Percentiles rank a stretch among this genome's conserved stretches.
Conservation (phyloP, 1,139 yeast species). For the Kazachstania sp. region DNA sequence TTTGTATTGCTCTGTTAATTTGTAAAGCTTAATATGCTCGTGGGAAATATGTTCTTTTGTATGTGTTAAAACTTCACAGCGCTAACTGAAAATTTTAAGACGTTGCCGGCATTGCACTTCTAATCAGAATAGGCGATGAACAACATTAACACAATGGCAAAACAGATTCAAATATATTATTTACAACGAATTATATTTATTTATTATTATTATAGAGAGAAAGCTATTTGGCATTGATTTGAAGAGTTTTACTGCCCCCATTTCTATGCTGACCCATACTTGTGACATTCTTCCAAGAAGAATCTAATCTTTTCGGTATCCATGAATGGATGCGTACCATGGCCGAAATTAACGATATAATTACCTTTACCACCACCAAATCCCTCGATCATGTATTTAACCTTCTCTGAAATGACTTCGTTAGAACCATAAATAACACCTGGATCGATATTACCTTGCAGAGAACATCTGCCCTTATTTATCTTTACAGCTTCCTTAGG, state of each 20-base stretch:
- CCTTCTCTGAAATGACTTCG: conserved; percentile 70
- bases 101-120: too few species aligned
- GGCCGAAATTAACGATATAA: conserved; percentile 92
- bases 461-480: conserved; percentile 69
- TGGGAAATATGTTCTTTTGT: too few species aligned
- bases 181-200: too few species aligned
- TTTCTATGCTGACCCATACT: conserved; percentile 44
- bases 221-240: too few species aligned
- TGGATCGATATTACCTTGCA: conserved; percentile 95
- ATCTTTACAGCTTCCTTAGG: conserved; percentile 80
- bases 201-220: too few species aligned
- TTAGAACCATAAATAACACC: conserved; percentile 87
- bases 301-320: conserved; percentile 79
- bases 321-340: conserved; percentile 97
- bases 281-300: conserved; percentile 81
- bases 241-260: neutral
- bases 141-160: too few species aligned
- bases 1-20: too few species aligned
- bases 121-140: too few species aligned
- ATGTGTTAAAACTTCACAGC: too few species aligned
- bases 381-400: conserved; percentile 77
- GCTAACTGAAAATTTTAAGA: too few species aligned
- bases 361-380: conserved; percentile 88
- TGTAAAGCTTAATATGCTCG: too few species aligned
- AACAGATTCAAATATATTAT: too few species aligned